Evolutionary conservation across 148 eudicot genomes (phyloP), one percentile per base, ranked within the genome.

Genomic region (Rhododendron williamsianum): DNA sequence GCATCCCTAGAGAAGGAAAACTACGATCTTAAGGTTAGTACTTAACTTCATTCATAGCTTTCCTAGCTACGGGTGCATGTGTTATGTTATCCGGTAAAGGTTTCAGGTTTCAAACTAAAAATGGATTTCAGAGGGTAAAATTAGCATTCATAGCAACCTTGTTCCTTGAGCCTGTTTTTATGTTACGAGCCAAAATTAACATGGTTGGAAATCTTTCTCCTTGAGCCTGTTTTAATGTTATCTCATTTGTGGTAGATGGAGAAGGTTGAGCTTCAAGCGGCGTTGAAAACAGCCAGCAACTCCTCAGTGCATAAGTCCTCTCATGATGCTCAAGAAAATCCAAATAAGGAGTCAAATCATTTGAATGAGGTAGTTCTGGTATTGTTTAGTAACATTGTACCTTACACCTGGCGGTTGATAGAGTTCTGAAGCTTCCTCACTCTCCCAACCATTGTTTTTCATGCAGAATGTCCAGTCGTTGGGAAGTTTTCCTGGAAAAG

Each of bases 1-100:
- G 89, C 91, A 82, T 83, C 87, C 76, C 84, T 97, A 83, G 94
- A 97, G 87, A 89, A 90, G 86, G 98, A 97, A 82, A 95, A 95
- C 67, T 82, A 78, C 48, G 88, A 85, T 86, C 88, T 94, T 56
- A 94, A 94, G 99, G 99, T 97, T 87, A 58, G 85, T 84, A 15
- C 36, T 38, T 54, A 49, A 60, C 78, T 81, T 45, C 82, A 77
- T 35, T 65, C 36, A 23, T 76, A 27, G 58, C 56, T 86, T 82
- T 84, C 16, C 63, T 63, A 85, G 19, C 81, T 54, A 81, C 60
- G 16, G 45, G 1, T 65, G 60, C 13, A 9, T 73, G 33, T 76
- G 21, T 54, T 54, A 54, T 56, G 15, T 51, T n/a, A 27, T 36
- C 60, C 1, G 60, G 16, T 54, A 16, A 84, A 72, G 35, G 35